These are phyloP conservation scores for Botrytis tulipae DNA, from an alignment of 2,329 filamentous ascomycete species.

Conservation along the genomic window DNA sequence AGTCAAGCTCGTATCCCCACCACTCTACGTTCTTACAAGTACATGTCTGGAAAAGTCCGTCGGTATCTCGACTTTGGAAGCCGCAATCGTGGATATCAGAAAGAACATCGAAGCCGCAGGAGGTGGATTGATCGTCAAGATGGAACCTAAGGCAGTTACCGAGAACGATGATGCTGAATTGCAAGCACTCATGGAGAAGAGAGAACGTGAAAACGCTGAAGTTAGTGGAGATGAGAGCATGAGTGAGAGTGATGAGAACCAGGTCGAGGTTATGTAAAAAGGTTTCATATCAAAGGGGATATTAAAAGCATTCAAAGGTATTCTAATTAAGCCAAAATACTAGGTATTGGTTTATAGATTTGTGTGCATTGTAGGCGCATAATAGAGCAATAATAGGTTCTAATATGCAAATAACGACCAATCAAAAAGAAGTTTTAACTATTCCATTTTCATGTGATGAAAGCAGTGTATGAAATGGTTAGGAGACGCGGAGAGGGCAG, in stretches of 20 bases:
- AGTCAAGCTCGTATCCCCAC: conserved; percentile 96
- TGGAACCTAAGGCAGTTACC: conserved; percentile 98
- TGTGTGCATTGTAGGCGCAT: conserved; percentile 38
- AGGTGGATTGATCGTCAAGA: conserved; percentile 85
- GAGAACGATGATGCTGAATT: conserved; percentile 97
- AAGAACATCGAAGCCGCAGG: conserved; percentile 74
- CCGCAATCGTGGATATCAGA: conserved; percentile 85
- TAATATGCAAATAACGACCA: conserved; percentile 15
- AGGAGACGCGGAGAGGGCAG: background rate
- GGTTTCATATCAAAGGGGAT: conserved; percentile 23
- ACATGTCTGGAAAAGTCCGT: conserved; percentile 90
- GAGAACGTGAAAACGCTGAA: conserved; percentile 94
- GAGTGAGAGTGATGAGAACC: conserved; percentile 91
- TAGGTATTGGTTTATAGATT: conserved; percentile 15
- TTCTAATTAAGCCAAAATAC: conserved; percentile 15
- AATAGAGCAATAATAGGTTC: conserved; percentile 21
- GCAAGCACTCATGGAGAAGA: conserved; percentile 98
- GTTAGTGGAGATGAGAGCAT: conserved; percentile 96
- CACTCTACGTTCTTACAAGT: conserved; percentile 92
- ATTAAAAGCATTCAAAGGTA: conserved; percentile 33
- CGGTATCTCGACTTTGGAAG: conserved; percentile 81
- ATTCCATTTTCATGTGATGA: background rate
- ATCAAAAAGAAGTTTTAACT: background rate
- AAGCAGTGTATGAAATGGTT: background rate
- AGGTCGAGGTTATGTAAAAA: conserved; percentile 52